A percentile compares a stretch with the other conserved stretches of the same genome.
Conservation (phyloP, 257 asterid species). For the Lavandula angustifolia region DNA sequence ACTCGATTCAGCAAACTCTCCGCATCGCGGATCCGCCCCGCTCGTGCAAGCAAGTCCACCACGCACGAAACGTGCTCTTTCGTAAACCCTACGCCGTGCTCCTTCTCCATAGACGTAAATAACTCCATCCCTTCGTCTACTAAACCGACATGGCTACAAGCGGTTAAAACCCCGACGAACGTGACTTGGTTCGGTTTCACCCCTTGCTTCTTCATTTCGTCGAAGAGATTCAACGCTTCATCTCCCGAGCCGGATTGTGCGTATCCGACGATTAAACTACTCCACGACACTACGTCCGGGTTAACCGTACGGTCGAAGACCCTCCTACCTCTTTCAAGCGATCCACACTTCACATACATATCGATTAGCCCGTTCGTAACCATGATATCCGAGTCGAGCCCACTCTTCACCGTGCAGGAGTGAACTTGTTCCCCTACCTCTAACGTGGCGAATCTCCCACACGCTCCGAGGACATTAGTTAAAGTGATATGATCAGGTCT, state of each 20-base stretch:
- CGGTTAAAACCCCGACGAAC: slow-evolving; percentile 69
- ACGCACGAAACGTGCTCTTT: slow-evolving; percentile 70
- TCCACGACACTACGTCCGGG: slow-evolving; percentile 66
- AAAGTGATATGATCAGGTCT: slow-evolving; percentile 60
- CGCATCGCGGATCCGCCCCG: slow-evolving; percentile 60
- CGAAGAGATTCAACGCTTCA: slow-evolving; percentile 57
- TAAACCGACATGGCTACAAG: slow-evolving; percentile 78
- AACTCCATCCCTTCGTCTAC: slow-evolving; percentile 71
- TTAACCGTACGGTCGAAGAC: slow-evolving; percentile 50
- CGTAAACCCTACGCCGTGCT: slow-evolving; percentile 55
- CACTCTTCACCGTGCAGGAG: slow-evolving; percentile 46
- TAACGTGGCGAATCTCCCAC: slow-evolving; percentile 56
- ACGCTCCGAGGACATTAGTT: slow-evolving; percentile 53
- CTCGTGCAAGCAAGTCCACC: slow-evolving; percentile 72
- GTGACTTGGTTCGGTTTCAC: slow-evolving; percentile 71
- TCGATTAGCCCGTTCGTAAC: slow-evolving; percentile 62
- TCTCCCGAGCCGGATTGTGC: slow-evolving; percentile 69
- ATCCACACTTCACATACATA: slow-evolving; percentile 76
- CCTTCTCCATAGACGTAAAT: slow-evolving; percentile 55
- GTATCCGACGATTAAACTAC: slow-evolving; percentile 66
- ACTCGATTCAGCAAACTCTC: slow-evolving; percentile 52
- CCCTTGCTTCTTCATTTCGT: slow-evolving; percentile 51
- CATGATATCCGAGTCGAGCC: slow-evolving; percentile 45
- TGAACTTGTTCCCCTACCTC: slow-evolving; percentile 58
- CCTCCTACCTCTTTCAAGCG: slow-evolving; percentile 49